Base-by-base conservation (phyloP, 2,329 filamentous ascomycete species). In the Drechmeria coniospora region DNA sequence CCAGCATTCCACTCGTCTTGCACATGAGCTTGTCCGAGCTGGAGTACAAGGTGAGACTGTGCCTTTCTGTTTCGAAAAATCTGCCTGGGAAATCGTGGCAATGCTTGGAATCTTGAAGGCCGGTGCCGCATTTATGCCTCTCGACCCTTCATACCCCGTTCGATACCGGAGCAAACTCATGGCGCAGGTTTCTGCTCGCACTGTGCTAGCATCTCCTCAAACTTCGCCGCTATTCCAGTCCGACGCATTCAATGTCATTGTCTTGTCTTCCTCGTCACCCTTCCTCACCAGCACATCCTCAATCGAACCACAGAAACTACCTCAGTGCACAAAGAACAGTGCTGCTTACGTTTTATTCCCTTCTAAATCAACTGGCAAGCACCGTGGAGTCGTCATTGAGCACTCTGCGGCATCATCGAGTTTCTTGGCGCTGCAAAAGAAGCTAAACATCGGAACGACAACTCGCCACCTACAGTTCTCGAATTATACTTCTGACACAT, bases 401-500 rank as follows among this genome's bases (percentile, higher is more conserved):
- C 24, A 31, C 11, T 7, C 8, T n/a, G 13, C 29, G 10, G 24
- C 9, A 8, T n/a, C 17, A 7, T 22, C 23, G 12, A 14, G 25
- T 6, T 21, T 26, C 10, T 9, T 18, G 6, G 24, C 16, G 13
- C 13, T 17, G 13, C 10, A 8, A 18, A 15, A 8, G 24, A 14
- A 8, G 3, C 8, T 26, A 6, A 15, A 15, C 12, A 15, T 26
- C 4, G 11, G 12, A 9, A 11, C 11, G 4, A 18, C 7, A 6
- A 17, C 24, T 8, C 13, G 24, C 9, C n/a, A 8, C 8, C 13
- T 26, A 5, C 24, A 26, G 19, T 51, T 46, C n/a, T 29, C 40
- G 3, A 41, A 48, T 1, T 54, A 59, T 33, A 50, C 45, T 5
- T 59, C 57, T 9, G 56, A 59, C 27, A 51, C 47, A 16, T 46